These are phyloP conservation scores for Stemphylium beticola DNA, from an alignment of 2,329 filamentous ascomycete genomes.

Conservation along the genomic window DNA sequence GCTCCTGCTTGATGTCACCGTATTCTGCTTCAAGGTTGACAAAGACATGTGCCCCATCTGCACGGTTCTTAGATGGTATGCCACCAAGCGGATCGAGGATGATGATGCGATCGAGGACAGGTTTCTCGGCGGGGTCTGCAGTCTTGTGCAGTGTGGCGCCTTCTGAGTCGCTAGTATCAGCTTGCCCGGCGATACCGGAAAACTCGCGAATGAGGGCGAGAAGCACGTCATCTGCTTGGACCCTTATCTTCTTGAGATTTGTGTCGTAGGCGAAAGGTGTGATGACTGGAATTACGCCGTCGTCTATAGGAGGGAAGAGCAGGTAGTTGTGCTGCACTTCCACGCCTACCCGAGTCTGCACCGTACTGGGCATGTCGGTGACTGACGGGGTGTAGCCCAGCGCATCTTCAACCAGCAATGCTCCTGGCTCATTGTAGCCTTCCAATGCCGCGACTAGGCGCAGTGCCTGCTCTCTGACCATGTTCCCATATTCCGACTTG, in stretches of 20 bases:
- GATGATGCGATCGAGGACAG: conserved; percentile 79
- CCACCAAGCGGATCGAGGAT: conserved; percentile 86
- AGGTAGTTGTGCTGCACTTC: conserved; percentile 55
- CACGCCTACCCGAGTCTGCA: conserved; percentile 44
- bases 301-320: conserved; percentile 69
- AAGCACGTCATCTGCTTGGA: conserved; percentile 69
- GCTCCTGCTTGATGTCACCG: conserved; percentile 67
- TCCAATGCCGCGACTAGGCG: conserved; percentile 79
- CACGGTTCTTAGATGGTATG: conserved; percentile 70
- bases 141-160: conserved; percentile 27
- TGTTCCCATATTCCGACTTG: conserved; percentile 49
- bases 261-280: conserved; percentile 67
- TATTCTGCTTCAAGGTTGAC: conserved; percentile 95
- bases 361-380: conserved; percentile 41
- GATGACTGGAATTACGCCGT: conserved; percentile 74
- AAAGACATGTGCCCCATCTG: conserved; percentile 76
- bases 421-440: conserved; percentile 69
- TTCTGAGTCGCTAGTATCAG: conserved; percentile 14
- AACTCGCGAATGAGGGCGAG: conserved; percentile 79
- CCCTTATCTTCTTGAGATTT: conserved; percentile 50
- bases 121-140: conserved; percentile 38
- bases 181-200: conserved; percentile 62
- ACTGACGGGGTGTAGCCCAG: conserved; percentile 48
- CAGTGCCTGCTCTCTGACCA: conserved; percentile 68
- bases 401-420: conserved; percentile 69